These are phyloP conservation scores for Fimicolochytrium jonesii DNA, from an alignment of 192 early-diverging fungal species.

Conservation along the genomic window DNA sequence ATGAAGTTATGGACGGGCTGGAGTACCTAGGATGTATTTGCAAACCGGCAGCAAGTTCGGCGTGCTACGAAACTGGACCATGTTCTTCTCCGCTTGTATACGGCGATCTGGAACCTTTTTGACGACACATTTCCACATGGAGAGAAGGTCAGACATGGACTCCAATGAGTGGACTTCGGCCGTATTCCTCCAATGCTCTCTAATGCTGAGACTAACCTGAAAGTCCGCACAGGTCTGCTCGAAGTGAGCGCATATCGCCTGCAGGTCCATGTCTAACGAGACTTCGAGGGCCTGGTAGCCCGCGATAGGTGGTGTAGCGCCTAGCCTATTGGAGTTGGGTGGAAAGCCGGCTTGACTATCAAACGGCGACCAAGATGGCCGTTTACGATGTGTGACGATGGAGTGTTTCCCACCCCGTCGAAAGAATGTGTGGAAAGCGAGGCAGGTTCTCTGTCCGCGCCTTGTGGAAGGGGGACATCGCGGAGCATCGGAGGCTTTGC, in stretches of 20 bases:
- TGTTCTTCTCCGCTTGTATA: conserved; percentile 2
- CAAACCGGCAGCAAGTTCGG: conserved; percentile 55
- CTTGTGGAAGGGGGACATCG: no score
- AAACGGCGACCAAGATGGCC: no score
- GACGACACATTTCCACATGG: not conserved
- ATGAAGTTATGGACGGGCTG: not conserved
- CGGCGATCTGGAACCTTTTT: not conserved
- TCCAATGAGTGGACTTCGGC: not conserved
- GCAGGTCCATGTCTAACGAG: conserved; percentile 14
- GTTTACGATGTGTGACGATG: no score
- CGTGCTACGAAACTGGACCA: conserved; percentile 8
- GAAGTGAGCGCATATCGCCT: conserved; percentile 13
- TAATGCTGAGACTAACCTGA: conserved; percentile 3
- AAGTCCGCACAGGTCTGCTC: conserved; percentile 22
- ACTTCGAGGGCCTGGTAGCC: not conserved
- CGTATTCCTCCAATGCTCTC: not conserved
- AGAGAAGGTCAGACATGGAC: not conserved
- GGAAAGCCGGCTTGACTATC: no score
- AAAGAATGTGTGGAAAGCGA: no score
- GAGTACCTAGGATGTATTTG: conserved; percentile 56
- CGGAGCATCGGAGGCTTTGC: no score
- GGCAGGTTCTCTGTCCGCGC: no score
- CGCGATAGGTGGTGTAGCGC: no score
- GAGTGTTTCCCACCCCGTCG: no score
- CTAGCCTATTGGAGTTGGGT: no score